A percentile compares a stretch with the other conserved stretches of the same genome.
These are phyloP conservation scores for Wickerhamiella sergipiensis DNA, from an alignment of 805 yeast genomes.

Conservation along the genomic window DNA sequence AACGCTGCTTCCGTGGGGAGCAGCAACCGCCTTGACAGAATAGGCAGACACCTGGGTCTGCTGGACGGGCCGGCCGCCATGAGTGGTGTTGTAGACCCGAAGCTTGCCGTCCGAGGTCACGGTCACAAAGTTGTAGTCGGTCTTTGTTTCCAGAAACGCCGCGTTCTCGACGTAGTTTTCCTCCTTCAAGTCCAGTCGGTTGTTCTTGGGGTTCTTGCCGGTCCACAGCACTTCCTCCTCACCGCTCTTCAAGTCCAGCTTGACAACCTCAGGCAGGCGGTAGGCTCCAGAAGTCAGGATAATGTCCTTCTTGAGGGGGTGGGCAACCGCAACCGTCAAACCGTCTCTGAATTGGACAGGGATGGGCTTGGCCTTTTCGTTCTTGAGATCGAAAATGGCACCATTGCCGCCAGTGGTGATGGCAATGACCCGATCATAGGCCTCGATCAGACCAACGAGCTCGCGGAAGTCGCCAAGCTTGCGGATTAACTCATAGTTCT, in stretches of 20 bases:
- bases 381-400: not conserved
- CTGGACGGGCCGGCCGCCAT: conserved; percentile 55
- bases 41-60: conserved; percentile 41
- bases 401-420: not conserved
- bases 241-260: conserved; percentile 23
- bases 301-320: conserved; percentile 35
- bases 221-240: conserved; percentile 34
- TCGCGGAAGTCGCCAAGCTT: conserved; percentile 4
- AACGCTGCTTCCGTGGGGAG: conserved; percentile 32
- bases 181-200: conserved; percentile 61
- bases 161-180: conserved; percentile 68
- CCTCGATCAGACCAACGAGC: conserved; percentile 10
- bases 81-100: conserved; percentile 54
- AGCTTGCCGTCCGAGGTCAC: conserved; percentile 67
- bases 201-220: conserved; percentile 75
- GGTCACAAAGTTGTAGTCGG: conserved; percentile 34
- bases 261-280: conserved; percentile 42
- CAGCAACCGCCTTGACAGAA: conserved; percentile 33
- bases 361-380: not conserved
- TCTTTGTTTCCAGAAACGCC: conserved; percentile 25
- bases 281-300: conserved; percentile 85
- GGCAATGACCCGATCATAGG: conserved; percentile 3
- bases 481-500: conserved; percentile 11
- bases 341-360: conserved; percentile 4
- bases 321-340: conserved; percentile 15